These are phyloP conservation scores for Fusarium liriodendri DNA, from an alignment of 2,329 filamentous ascomycete genomes.

Conservation along the genomic window DNA sequence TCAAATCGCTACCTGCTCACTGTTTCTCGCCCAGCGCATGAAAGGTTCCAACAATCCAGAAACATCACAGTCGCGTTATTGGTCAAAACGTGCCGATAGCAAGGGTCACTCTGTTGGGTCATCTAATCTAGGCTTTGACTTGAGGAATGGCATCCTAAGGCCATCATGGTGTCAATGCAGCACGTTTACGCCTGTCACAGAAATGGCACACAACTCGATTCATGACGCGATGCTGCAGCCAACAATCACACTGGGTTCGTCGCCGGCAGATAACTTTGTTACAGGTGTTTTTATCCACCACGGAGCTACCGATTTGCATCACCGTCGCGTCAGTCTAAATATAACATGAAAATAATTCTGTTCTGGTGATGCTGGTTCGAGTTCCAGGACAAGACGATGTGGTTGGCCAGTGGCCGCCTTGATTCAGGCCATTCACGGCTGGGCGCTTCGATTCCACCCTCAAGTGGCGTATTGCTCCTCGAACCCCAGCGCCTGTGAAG, in stretches of 20 bases:
- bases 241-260: neutral
- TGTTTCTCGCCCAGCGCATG: neutral
- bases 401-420: constrained; percentile 17
- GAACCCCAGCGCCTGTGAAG: constrained; percentile 21
- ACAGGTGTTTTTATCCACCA: constrained; percentile 1
- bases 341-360: constrained; percentile 12
- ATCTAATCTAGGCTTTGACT: constrained; percentile 12
- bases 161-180: constrained; percentile 17
- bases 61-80: neutral
- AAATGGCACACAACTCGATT: constrained; percentile 4
- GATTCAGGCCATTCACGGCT: constrained; percentile 4
- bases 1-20: neutral
- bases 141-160: constrained; percentile 11
- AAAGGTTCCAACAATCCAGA: neutral
- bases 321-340: constrained; percentile 7
- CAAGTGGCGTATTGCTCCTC: constrained; percentile 18
- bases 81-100: neutral
- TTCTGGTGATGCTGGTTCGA: constrained; percentile 5
- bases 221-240: neutral
- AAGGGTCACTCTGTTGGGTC: neutral
- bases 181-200: constrained; percentile 1
- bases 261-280: neutral
- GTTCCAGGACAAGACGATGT: constrained; percentile 9
- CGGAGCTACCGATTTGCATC: constrained; percentile 20
- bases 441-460: constrained; percentile 10